Evolutionary conservation across 2,329 filamentous ascomycete genomes (phyloP).

Genomic region (Hypoxylon sp.): DNA sequence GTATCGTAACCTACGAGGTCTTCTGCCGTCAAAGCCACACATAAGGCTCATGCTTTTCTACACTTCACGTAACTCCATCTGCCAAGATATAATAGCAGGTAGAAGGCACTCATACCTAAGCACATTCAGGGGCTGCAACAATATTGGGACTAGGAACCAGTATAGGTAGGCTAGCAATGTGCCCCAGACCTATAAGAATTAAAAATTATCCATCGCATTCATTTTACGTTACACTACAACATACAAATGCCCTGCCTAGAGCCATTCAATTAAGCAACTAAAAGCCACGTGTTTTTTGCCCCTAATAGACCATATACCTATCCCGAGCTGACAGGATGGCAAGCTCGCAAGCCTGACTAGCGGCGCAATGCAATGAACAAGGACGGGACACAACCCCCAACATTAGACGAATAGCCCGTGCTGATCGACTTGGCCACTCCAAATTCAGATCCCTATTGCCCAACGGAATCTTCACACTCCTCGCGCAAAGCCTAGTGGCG

Average conservation of each 20-base stretch:
- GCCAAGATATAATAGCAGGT: background rate
- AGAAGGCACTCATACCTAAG: background rate
- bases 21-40: background rate
- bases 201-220: slow-evolving; percentile 11
- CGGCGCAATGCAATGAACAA: slow-evolving; percentile 3
- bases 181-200: background rate
- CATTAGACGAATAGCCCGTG: slow-evolving; percentile 20
- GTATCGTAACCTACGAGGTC: background rate
- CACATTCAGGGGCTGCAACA: background rate
- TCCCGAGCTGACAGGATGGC: background rate
- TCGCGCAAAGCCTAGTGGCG: slow-evolving; percentile 56
- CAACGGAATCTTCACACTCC: background rate
- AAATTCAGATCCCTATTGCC: background rate
- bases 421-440: background rate
- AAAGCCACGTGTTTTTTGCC: slow-evolving; percentile 19
- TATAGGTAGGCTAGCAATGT: background rate
- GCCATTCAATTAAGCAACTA: slow-evolving; percentile 11
- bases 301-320: background rate
- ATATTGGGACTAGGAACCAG: background rate
- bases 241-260: slow-evolving; percentile 7
- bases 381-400: slow-evolving; percentile 20
- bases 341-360: slow-evolving; percentile 2
- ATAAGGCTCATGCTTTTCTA: background rate
- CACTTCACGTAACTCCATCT: background rate
- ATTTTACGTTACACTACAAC: slow-evolving; percentile 32